phyloP scores from a whole-genome alignment of 768 basidiomycete species.

The Jaapia argillacea region DNA sequence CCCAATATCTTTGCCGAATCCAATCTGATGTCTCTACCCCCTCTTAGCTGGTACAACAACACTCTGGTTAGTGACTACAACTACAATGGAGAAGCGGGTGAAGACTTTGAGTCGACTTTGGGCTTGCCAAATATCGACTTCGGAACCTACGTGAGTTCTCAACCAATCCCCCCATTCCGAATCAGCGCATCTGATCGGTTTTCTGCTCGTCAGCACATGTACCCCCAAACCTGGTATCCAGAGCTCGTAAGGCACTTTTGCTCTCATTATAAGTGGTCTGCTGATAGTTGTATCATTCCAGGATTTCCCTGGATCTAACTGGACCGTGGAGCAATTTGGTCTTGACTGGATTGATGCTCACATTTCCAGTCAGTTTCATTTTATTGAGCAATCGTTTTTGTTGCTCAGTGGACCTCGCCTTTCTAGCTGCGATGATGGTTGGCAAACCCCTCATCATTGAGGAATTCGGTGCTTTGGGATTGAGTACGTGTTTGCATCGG shows the following conservation, averaged over 20 bases:
- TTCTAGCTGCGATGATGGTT: constrained; percentile 32
- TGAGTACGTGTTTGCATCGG: too few species aligned
- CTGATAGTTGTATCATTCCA: constrained; percentile 8
- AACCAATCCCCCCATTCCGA: too few species aligned
- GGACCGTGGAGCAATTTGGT: constrained; percentile 26
- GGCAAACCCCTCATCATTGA: constrained; percentile 22
- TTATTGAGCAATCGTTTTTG: not conserved
- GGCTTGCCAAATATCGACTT: constrained; percentile 44
- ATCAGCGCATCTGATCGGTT: too few species aligned
- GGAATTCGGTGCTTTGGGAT: constrained; percentile 23
- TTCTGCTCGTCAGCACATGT: constrained; percentile 13
- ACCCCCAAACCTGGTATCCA: constrained; percentile 18
- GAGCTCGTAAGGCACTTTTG: constrained; percentile 20
- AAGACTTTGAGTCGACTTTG: constrained; percentile 42
- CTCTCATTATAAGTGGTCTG: not conserved
- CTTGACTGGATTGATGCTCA: constrained; percentile 22
- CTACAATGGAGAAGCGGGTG: constrained; percentile 48
- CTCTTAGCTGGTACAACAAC: constrained; percentile 29
- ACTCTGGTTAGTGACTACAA: constrained; percentile 40
- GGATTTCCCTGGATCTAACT: constrained; percentile 40
- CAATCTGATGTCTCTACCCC: not conserved
- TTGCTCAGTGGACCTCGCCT: not conserved
- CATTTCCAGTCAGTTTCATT: constrained; percentile 18
- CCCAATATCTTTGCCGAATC: not conserved
- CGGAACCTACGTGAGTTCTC: constrained; percentile 37